phyloP scores from a whole-genome alignment of 805 yeast species.

The Scheffersomyces lignosus region DNA sequence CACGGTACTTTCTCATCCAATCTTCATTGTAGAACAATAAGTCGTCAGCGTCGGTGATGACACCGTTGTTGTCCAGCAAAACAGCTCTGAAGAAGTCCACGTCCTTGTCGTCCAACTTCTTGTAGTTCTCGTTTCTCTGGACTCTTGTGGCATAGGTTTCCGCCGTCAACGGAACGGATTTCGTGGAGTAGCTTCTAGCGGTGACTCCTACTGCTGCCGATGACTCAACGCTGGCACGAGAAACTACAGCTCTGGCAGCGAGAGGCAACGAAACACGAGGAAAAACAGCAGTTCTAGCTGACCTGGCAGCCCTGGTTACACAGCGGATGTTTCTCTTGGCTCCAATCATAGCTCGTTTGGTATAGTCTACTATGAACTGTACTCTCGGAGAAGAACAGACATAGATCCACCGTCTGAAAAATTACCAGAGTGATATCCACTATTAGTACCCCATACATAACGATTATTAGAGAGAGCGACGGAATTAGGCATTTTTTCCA shows the following conservation, averaged over 20 bases:
- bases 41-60: conserved; percentile 59
- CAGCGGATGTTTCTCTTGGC: no score
- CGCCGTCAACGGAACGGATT: conserved; percentile 56
- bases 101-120: conserved; percentile 55
- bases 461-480: no score
- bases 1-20: conserved; percentile 91
- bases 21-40: conserved; percentile 78
- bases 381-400: no score
- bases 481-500: no score
- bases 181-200: conserved; percentile 24
- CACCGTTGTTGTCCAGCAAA: conserved; percentile 50
- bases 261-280: neutral
- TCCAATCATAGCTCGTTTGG: no score
- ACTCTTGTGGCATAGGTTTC: conserved; percentile 65
- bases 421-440: no score
- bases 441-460: no score
- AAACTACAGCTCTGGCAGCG: neutral
- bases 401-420: no score
- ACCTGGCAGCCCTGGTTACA: no score
- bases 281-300: no score
- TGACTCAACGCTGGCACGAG: neutral
- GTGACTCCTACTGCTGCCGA: neutral
- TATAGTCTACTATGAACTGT: no score
- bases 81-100: conserved; percentile 59
- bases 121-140: conserved; percentile 50